Conservation (phyloP, 2,329 filamentous ascomycete genomes). For the Aspergillus texensis region DNA sequence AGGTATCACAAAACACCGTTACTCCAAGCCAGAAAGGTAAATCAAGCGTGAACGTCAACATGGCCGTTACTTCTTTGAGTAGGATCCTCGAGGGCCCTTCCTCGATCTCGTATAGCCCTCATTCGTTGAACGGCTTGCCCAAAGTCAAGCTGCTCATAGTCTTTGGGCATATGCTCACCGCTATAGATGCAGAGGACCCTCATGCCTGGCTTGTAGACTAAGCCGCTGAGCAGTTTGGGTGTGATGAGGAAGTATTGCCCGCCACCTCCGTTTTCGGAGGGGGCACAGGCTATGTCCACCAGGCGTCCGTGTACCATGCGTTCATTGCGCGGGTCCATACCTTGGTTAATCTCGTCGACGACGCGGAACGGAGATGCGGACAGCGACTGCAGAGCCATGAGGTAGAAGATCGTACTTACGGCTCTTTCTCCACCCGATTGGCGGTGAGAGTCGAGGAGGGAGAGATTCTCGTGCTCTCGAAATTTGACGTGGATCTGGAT, state of each 20-base stretch:
- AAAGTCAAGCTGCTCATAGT: conserved; percentile 43
- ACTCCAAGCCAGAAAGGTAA: neutral
- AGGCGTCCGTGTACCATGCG: conserved; percentile 97
- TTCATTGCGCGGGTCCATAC: conserved; percentile 98
- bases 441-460: conserved; percentile 84
- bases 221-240: conserved; percentile 83
- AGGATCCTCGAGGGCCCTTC: conserved; percentile 13
- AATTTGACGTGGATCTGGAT: conserved; percentile 96
- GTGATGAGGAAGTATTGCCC: conserved; percentile 94
- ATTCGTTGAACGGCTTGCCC: conserved; percentile 37
- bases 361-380: conserved; percentile 95
- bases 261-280: conserved; percentile 54
- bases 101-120: conserved; percentile 28
- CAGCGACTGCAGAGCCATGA: conserved; percentile 94
- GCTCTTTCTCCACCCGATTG: conserved; percentile 96
- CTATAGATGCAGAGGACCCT: conserved; percentile 90
- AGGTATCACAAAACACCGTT: neutral
- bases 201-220: conserved; percentile 90
- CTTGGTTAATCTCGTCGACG: conserved; percentile 99
- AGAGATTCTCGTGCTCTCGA: conserved; percentile 80
- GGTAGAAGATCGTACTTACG: conserved; percentile 97
- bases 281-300: conserved; percentile 88
- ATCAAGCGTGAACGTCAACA: conserved; percentile 27
- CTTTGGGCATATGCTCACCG: conserved; percentile 64
- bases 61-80: conserved; percentile 9